Conservation (phyloP, 306 rosid species). For the Prunus mira region DNA sequence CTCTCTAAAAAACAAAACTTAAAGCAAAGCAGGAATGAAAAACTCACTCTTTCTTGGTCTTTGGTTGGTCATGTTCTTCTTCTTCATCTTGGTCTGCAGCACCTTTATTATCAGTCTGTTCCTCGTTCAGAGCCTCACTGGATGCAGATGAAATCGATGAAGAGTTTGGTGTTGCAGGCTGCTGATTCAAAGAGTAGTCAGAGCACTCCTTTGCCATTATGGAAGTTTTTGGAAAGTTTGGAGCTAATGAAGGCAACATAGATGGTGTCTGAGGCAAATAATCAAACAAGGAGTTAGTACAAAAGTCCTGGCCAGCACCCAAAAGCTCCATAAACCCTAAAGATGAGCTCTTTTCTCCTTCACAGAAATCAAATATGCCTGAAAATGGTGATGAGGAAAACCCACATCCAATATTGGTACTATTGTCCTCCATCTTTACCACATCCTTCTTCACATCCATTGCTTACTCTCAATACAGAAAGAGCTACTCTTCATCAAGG, state of each 20-base stretch:
- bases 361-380: constrained; percentile 37
- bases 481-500: constrained; percentile 12
- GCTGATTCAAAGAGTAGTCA: constrained; percentile 42
- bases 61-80: constrained; percentile 15
- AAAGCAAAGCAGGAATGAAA: not conserved
- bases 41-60: constrained; percentile 59
- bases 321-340: constrained; percentile 86
- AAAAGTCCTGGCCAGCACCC: constrained; percentile 36
- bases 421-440: constrained; percentile 40
- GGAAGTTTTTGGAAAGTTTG: constrained; percentile 9
- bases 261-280: constrained; percentile 30
- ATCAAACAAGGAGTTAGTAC: constrained; percentile 42
- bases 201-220: constrained; percentile 33
- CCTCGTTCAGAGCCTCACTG: constrained; percentile 59
- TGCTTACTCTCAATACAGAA: constrained; percentile 7
- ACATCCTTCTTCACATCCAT: constrained; percentile 47
- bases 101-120: constrained; percentile 31
- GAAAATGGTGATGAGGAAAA: constrained; percentile 44
- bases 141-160: constrained; percentile 85
- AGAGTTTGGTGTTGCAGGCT: constrained; percentile 75
- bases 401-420: constrained; percentile 8
- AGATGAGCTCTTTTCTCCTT: constrained; percentile 40
- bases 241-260: constrained; percentile 16
- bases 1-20: not conserved
- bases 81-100: constrained; percentile 24